Percentiles rank a stretch among this genome's conserved stretches.
Evolutionary conservation across 2,329 filamentous ascomycete species (phyloP).

Genomic region (Fusarium sp.): DNA sequence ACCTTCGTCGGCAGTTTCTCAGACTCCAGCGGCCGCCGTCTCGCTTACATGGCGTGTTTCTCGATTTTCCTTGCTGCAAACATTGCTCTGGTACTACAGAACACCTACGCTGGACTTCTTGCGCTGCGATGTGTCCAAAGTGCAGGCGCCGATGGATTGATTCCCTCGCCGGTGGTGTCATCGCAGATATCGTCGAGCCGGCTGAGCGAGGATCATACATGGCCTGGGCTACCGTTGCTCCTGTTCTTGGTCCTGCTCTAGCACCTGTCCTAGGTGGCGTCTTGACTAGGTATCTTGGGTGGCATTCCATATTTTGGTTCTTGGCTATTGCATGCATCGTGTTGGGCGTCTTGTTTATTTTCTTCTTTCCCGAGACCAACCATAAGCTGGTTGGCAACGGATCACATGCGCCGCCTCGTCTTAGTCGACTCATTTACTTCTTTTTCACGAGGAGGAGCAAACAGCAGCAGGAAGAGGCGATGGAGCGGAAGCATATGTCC

Average conservation of each 20-base stretch:
- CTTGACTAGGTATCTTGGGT: background rate
- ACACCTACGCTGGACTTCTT: background rate
- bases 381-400: background rate
- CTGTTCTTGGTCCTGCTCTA: background rate
- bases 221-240: background rate
- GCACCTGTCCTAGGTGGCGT: background rate
- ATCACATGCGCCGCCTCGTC: background rate
- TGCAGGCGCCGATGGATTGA: background rate
- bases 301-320: background rate
- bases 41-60: background rate
- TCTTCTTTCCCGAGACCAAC: background rate
- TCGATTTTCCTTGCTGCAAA: background rate
- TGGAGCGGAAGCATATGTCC: rapidly evolving
- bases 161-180: background rate
- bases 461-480: rapidly evolving
- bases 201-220: background rate
- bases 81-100: background rate
- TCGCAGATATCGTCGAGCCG: background rate
- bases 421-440: background rate
- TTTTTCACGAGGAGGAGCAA: rapidly evolving
- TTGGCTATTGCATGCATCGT: background rate
- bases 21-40: background rate
- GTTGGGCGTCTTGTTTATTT: rapidly evolving
- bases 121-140: background rate
- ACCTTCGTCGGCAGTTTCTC: background rate